Evolutionary conservation across 2,329 filamentous ascomycete genomes (phyloP).

Genomic region (Orbilia javanica): DNA sequence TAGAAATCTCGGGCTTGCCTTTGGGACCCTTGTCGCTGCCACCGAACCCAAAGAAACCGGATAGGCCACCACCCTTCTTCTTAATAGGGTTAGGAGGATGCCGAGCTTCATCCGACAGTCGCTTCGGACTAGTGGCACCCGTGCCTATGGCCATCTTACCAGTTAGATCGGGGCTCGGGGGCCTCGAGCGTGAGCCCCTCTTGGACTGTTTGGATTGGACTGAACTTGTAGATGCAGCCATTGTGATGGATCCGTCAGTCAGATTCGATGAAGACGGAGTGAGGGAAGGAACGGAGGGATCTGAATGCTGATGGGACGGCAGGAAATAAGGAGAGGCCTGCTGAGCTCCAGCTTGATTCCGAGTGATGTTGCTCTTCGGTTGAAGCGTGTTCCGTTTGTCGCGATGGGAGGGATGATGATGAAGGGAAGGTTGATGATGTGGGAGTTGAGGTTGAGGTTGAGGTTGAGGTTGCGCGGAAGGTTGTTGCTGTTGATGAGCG

Average conservation of each 20-base stretch:
- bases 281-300: slow-evolving; percentile 37
- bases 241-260: slow-evolving; percentile 31
- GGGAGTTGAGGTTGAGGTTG: slow-evolving; percentile 11
- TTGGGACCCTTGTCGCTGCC: slow-evolving; percentile 76
- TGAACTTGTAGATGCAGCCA: slow-evolving; percentile 40
- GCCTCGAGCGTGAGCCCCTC: slow-evolving; percentile 47
- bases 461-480: slow-evolving; percentile 20
- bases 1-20: slow-evolving; percentile 93
- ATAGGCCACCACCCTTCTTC: slow-evolving; percentile 89
- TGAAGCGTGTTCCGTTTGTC: slow-evolving; percentile 54
- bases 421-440: slow-evolving; percentile 22
- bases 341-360: slow-evolving; percentile 28
- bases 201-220: slow-evolving; percentile 39
- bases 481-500: slow-evolving; percentile 24
- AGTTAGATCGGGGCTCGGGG: slow-evolving; percentile 54
- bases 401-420: slow-evolving; percentile 24
- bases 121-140: slow-evolving; percentile 73
- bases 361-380: slow-evolving; percentile 45
- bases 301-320: slow-evolving; percentile 40
- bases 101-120: slow-evolving; percentile 82
- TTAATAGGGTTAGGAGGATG: slow-evolving; percentile 72
- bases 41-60: slow-evolving; percentile 85
- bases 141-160: slow-evolving; percentile 57
- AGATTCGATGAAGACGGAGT: slow-evolving; percentile 34
- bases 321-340: slow-evolving; percentile 42